Conservation (phyloP, 2,329 filamentous ascomycete genomes). For the Hymenoscyphus salicellus region DNA sequence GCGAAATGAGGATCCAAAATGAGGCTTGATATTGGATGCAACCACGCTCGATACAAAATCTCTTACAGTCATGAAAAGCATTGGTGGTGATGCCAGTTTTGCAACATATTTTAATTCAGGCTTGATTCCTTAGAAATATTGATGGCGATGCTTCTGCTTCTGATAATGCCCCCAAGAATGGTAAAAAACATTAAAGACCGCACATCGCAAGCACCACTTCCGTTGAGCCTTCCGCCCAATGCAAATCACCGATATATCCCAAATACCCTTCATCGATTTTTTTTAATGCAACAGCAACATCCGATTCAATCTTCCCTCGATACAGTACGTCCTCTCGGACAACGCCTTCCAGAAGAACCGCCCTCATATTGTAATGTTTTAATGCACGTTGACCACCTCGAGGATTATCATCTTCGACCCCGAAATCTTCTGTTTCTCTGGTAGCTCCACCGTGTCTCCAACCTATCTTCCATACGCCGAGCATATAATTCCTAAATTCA, state of each 20-base stretch:
- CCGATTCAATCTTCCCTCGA: too few relatives aligned
- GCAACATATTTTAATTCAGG: too few relatives aligned
- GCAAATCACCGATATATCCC: conserved; percentile 9
- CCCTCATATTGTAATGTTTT: too few relatives aligned
- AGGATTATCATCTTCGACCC: background rate
- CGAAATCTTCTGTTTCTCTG: background rate
- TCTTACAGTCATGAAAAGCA: too few relatives aligned
- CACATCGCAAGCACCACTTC: conserved; percentile 6
- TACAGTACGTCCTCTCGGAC: too few relatives aligned
- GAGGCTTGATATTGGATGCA: too few relatives aligned
- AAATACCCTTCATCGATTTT: background rate
- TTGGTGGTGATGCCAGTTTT: too few relatives aligned
- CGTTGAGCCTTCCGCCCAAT: background rate
- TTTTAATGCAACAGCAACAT: background rate
- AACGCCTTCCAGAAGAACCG: too few relatives aligned
- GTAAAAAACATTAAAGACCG: background rate
- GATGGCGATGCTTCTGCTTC: too few relatives aligned
- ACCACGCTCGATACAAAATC: too few relatives aligned
- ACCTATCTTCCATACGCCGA: background rate
- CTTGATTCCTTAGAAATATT: too few relatives aligned
- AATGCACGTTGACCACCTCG: background rate
- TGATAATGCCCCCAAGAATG: too few relatives aligned
- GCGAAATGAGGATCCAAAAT: background rate
- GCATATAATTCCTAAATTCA: background rate
- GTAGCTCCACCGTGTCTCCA: background rate